These are phyloP conservation scores for Avena atlantica DNA, from an alignment of 176 grass and related monocot genomes.

Conservation along the genomic window DNA sequence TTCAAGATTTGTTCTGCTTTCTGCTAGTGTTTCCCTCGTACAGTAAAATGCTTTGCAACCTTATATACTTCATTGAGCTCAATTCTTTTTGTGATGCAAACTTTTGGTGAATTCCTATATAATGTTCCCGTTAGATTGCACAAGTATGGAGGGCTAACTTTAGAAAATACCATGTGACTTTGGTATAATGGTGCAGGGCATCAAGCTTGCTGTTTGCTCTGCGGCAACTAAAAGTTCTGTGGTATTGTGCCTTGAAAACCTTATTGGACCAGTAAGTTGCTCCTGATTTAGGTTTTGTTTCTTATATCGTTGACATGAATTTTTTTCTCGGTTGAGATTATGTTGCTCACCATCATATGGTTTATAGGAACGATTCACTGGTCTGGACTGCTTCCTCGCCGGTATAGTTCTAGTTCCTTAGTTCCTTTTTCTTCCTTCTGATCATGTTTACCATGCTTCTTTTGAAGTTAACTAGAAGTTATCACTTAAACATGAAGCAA, in stretches of 20 bases:
- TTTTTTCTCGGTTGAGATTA: neutral
- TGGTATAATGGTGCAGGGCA: slow-evolving; percentile 66
- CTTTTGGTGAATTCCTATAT: neutral
- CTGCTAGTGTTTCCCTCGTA: neutral
- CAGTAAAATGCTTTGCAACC: neutral
- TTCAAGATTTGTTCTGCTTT: neutral
- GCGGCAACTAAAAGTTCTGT: slow-evolving; percentile 99
- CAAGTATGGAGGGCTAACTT: neutral
- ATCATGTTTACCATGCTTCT: neutral
- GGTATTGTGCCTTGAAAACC: slow-evolving; percentile 82
- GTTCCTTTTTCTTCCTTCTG: slow-evolving; percentile 1
- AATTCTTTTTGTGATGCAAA: neutral
- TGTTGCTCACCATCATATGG: slow-evolving; percentile 27
- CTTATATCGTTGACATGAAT: slow-evolving; percentile 31
- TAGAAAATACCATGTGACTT: slow-evolving; percentile 15
- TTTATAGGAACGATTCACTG: slow-evolving; percentile 78
- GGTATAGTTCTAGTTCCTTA: slow-evolving; percentile 52
- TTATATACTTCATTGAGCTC: slow-evolving; percentile 17
- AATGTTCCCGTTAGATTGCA: neutral
- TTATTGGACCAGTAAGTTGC: slow-evolving; percentile 92
- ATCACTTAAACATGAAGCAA: neutral
- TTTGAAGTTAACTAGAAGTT: neutral
- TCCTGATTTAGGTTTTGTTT: slow-evolving; percentile 17
- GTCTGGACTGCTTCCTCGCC: slow-evolving; percentile 95
- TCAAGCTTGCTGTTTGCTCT: slow-evolving; percentile 97